These are phyloP conservation scores for Tetracladium setigerum DNA, from an alignment of 495 filamentous ascomycete genomes.

Conservation along the genomic window DNA sequence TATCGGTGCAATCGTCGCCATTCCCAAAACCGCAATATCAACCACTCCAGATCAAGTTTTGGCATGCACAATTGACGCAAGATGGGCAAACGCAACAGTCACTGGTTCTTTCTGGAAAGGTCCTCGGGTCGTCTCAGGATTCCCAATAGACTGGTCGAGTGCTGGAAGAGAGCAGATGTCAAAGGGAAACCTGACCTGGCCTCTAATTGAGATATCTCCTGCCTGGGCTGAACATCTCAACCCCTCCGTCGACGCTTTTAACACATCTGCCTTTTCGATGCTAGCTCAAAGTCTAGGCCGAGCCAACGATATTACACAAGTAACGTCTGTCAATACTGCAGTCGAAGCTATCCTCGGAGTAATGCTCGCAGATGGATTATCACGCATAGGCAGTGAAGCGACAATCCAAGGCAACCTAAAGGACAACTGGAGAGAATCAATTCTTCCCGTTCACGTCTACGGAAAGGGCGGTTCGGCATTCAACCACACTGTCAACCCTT, in stretches of 20 bases:
- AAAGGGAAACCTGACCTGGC: not conserved
- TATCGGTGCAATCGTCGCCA: slow-evolving; percentile 7
- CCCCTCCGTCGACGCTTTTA: not conserved
- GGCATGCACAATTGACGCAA: slow-evolving; percentile 10
- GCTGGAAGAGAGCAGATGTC: not conserved
- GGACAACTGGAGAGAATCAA: not conserved
- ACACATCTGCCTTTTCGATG: not conserved
- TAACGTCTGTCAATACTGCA: not conserved
- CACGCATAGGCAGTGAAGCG: slow-evolving; percentile 1
- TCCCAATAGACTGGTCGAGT: not conserved
- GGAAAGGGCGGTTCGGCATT: slow-evolving; percentile 8
- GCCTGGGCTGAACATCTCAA: slow-evolving; percentile 1
- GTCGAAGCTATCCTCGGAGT: slow-evolving; percentile 11
- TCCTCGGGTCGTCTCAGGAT: slow-evolving; percentile 2
- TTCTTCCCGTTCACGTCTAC: slow-evolving; percentile 3
- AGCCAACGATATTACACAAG: not conserved
- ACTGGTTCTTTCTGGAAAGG: not conserved
- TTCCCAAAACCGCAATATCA: not conserved
- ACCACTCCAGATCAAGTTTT: not conserved
- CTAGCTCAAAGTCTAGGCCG: slow-evolving; percentile 2
- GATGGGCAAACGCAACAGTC: slow-evolving; percentile 10
- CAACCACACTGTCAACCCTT: not conserved
- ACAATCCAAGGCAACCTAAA: slow-evolving; percentile 4
- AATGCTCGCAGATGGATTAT: slow-evolving; percentile 8
- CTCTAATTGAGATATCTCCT: slow-evolving; percentile 3